A percentile compares a stretch with the other conserved stretches of the same genome.
phyloP scores from a whole-genome alignment of 495 filamentous ascomycete species.

The Acidomyces sp. region DNA sequence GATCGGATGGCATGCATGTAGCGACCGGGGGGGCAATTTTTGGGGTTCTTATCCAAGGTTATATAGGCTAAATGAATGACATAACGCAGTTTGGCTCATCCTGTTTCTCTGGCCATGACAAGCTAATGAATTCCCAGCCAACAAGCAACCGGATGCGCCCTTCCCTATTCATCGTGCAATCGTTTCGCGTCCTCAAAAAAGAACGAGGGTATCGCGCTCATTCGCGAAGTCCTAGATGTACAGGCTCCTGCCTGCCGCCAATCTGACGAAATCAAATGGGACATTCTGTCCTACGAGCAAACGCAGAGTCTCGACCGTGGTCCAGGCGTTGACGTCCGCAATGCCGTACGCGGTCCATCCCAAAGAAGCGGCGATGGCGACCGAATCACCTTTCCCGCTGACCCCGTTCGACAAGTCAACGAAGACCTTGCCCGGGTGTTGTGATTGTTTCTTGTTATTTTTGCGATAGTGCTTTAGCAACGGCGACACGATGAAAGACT shows the following conservation, averaged over 20 bases:
- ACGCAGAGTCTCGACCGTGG: constrained; percentile 64
- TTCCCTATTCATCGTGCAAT: no score
- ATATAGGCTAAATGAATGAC: no score
- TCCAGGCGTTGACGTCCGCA: constrained; percentile 67
- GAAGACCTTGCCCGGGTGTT: constrained; percentile 54
- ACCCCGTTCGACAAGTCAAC: constrained; percentile 61
- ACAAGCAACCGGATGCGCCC: no score
- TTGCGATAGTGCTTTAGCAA: constrained; percentile 50
- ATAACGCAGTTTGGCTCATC: no score
- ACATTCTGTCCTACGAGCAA: constrained; percentile 74
- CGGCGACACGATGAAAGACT: constrained; percentile 66
- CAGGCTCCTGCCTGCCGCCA: constrained; percentile 58
- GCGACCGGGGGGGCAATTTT: no score
- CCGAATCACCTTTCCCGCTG: constrained; percentile 49
- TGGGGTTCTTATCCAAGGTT: no score
- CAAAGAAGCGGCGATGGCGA: constrained; percentile 50
- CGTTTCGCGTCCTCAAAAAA: no score
- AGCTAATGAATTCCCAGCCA: no score
- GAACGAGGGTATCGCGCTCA: no score
- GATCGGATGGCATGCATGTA: no score
- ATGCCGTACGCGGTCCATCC: constrained; percentile 71
- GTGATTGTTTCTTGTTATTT: constrained; percentile 5
- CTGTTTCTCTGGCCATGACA: no score
- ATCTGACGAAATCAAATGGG: constrained; percentile 69
- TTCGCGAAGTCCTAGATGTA: constrained; percentile 33